Evolutionary conservation across 2,329 filamentous ascomycete genomes (phyloP).

Genomic region (Coniochaeta ligniaria): DNA sequence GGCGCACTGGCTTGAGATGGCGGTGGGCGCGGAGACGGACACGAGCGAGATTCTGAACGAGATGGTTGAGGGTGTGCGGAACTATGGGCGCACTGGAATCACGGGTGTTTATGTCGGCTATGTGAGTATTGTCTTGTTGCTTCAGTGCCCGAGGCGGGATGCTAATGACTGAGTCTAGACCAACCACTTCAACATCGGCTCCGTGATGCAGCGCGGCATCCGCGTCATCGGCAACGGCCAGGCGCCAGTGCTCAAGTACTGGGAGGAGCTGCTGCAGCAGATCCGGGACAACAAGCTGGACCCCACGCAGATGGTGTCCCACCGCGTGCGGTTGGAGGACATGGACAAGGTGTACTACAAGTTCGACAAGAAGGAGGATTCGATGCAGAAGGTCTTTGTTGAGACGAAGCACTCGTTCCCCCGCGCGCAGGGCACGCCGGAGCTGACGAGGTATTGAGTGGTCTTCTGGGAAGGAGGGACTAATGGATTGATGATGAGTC

Average conservation of each 20-base stretch:
- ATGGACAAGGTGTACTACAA: conserved; percentile 58
- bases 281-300: conserved; percentile 65
- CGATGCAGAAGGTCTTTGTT: conserved; percentile 75
- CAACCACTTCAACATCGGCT: conserved; percentile 78
- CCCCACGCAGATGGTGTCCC: conserved; percentile 72
- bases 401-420: conserved; percentile 51
- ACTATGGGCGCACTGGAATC: conserved; percentile 67
- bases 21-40: conserved; percentile 69
- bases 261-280: conserved; percentile 64
- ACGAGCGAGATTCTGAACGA: conserved; percentile 76
- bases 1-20: conserved; percentile 50
- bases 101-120: conserved; percentile 64
- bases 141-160: too few species aligned
- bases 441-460: conserved; percentile 31
- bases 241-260: conserved; percentile 75
- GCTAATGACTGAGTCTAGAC: conserved; percentile 34
- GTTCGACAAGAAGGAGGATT: conserved; percentile 55
- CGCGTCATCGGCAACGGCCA: conserved; percentile 64
- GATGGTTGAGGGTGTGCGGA: conserved; percentile 68
- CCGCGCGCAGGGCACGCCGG: conserved; percentile 31
- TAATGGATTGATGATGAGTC: not conserved
- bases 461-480: not conserved
- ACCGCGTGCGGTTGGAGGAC: conserved; percentile 69
- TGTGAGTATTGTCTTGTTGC: conserved; percentile 25
- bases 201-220: conserved; percentile 80